Percentiles rank a stretch among this genome's conserved stretches.
Evolutionary conservation across 768 basidiomycete genomes (phyloP).

Genomic region (Boletus rubropictus): DNA sequence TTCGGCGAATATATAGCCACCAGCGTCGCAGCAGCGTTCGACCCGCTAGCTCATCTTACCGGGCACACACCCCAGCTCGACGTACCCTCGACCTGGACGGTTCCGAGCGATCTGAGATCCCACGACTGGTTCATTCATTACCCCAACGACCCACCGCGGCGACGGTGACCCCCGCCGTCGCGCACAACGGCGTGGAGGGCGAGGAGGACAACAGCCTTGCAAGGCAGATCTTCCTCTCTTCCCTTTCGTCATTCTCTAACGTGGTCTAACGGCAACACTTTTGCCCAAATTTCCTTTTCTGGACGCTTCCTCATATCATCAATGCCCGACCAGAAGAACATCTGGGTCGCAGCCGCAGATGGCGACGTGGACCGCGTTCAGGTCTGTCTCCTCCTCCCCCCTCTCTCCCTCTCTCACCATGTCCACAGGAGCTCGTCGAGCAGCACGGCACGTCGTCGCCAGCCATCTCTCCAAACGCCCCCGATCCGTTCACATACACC

Average conservation of each 20-base stretch:
- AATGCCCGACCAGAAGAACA: slow-evolving; percentile 49
- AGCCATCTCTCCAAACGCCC: slow-evolving; percentile 65
- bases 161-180: not conserved
- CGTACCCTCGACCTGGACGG: not conserved
- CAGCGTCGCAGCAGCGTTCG: not conserved
- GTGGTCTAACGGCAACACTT: slow-evolving; percentile 6
- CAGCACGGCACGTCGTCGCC: slow-evolving; percentile 44
- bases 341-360: slow-evolving; percentile 92
- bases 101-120: slow-evolving; percentile 28
- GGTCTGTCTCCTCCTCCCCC: slow-evolving; percentile 36
- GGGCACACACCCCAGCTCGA: not conserved
- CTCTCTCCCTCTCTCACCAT: slow-evolving; percentile 1
- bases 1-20: slow-evolving; percentile 5
- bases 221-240: not conserved
- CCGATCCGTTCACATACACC: slow-evolving; percentile 72
- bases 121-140: not conserved
- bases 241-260: slow-evolving; percentile 5
- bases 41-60: not conserved
- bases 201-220: not conserved
- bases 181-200: not conserved
- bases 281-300: slow-evolving; percentile 25
- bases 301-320: slow-evolving; percentile 11
- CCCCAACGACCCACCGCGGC: slow-evolving; percentile 1
- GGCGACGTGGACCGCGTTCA: slow-evolving; percentile 75
- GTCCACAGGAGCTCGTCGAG: slow-evolving; percentile 53